Conservation (phyloP, 768 basidiomycete genomes). For the Pleurotus giganteus region DNA sequence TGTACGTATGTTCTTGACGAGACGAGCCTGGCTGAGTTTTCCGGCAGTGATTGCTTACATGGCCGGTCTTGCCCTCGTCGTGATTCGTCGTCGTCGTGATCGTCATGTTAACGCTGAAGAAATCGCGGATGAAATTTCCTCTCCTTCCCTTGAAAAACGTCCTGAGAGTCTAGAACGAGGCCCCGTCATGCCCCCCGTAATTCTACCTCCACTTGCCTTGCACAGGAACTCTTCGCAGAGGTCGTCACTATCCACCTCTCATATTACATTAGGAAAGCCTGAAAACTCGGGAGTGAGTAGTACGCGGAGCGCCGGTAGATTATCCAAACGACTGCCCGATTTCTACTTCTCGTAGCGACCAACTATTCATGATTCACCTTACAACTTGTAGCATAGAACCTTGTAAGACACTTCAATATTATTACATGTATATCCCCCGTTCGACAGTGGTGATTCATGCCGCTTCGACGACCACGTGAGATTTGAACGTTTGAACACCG, state of each 20-base stretch:
- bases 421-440: not conserved
- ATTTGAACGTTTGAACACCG: too few species aligned
- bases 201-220: not conserved
- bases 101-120: not conserved
- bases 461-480: too few species aligned
- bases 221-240: not conserved
- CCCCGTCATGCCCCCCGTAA: conserved; percentile 12
- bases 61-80: conserved; percentile 30
- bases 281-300: conserved; percentile 2
- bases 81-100: conserved; percentile 26
- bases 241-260: not conserved
- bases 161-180: not conserved
- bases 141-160: not conserved
- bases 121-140: not conserved
- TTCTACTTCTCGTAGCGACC: conserved; percentile 4
- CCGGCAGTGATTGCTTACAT: conserved; percentile 10
- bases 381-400: too few species aligned
- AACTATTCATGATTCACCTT: not conserved
- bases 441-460: too few species aligned
- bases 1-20: conserved; percentile 33
- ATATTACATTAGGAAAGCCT: not conserved
- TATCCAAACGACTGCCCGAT: conserved; percentile 9
- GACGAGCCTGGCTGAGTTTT: not conserved
- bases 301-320: not conserved
- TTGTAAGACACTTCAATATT: not conserved